These are phyloP conservation scores for Henningerozyma blattae DNA, from an alignment of 805 yeast species.

Conservation along the genomic window DNA sequence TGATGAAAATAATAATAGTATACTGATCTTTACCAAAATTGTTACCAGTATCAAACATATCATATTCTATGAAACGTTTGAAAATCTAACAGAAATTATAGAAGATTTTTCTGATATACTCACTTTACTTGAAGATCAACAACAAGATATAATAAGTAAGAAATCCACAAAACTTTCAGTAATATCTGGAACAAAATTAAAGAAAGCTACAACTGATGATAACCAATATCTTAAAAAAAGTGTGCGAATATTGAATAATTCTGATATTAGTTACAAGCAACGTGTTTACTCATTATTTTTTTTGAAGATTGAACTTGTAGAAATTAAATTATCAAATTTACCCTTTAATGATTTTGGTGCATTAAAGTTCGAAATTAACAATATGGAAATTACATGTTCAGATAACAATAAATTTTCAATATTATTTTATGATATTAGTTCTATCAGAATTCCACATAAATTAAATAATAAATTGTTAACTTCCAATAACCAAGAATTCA, in stretches of 20 bases:
- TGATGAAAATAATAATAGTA: not conserved
- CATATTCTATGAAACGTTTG: not conserved
- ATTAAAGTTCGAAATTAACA: conserved; percentile 3
- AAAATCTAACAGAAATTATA: too few relatives aligned
- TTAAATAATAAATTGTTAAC: too few relatives aligned
- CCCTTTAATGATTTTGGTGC: conserved; percentile 11
- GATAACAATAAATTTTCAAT: conserved; percentile 6
- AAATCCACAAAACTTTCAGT: not conserved
- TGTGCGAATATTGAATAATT: conserved; percentile 18
- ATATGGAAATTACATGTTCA: conserved; percentile 7
- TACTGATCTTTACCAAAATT: not conserved
- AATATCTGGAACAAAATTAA: not conserved
- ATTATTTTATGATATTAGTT: conserved; percentile 7
- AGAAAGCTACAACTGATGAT: not conserved
- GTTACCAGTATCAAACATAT: too few relatives aligned
- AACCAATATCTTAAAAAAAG: conserved; percentile 12
- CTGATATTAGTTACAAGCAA: conserved; percentile 14
- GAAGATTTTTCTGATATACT: not conserved
- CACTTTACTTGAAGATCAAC: not conserved
- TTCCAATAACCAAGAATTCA: conserved; percentile 5
- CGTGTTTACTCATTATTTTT: conserved; percentile 8
- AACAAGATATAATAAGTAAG: not conserved
- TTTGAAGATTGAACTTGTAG: conserved; percentile 6
- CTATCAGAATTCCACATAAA: too few relatives aligned
- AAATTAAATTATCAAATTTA: conserved; percentile 5